Evolutionary conservation across 83 land plant species (phyloP), one percentile per base, ranked within the genome.

Genomic region (Diphasiastrum complanatum): DNA sequence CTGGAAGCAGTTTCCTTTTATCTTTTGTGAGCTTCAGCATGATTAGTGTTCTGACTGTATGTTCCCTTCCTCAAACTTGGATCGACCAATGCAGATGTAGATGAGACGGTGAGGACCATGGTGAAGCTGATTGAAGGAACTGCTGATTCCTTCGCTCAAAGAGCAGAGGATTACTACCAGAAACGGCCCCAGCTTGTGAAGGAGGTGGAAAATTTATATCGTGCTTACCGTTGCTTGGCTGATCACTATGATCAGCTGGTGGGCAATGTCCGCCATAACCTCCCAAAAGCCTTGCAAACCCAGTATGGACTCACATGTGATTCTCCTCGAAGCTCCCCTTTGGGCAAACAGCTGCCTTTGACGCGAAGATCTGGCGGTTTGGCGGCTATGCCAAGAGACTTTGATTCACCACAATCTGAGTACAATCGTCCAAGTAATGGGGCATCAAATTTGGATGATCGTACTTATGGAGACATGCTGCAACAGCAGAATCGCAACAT

Each of bases 101-200:
- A 87, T 41, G 67, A 56, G 33, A 84, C 74, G 62, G 83, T 86
- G 28, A 57, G 68, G 75, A 60, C 80, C 29, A 81, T 87, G 92
- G 77, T 87, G 60, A 79, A 76, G 37, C n/a, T 87, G 57, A 75
- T 87, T 10, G 92, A 87, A 45, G 78, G 76, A 59, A 89, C 83
- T 71, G 92, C 85, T 38, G 92, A 87, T 63, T 84, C 92, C 12
- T 87, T 87, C 65, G 85, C 85, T 2, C 73, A 84, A 52, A 71
- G 88, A 19, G 92, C 85, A 29, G 92, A 87, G 64, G 81, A 84
- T 85, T 87, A 74, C 68, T 87, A 87, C 81, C 69, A 72, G 73
- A 84, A 81, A 59, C 68, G 92, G 31, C 92, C 92, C 4, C 75
- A 83, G 65, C 83, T 87, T n/a, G 45, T 87, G 18, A 72, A 51